A percentile compares a stretch with the other conserved stretches of the same genome.
Conservation (phyloP, 2,329 filamentous ascomycete genomes). For the Exophiala bonariae region DNA sequence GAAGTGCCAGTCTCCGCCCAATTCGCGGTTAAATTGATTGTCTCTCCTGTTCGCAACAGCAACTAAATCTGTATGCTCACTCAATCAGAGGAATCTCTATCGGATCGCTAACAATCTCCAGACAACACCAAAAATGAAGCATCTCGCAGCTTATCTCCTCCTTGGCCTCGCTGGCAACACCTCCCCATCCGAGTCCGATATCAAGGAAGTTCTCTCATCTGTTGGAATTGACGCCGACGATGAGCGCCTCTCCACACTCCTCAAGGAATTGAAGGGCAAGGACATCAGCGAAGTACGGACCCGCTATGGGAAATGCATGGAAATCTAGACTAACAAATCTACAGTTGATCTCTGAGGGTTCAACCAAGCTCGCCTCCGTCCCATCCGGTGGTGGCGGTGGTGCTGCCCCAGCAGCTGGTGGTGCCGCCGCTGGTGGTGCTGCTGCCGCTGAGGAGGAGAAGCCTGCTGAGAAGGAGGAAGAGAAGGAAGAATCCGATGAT, state of each 20-base stretch:
- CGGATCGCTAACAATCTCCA: no score
- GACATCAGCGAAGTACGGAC: constrained; percentile 76
- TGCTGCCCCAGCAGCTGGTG: constrained; percentile 57
- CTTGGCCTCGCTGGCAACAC: constrained; percentile 90
- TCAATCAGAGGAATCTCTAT: background rate
- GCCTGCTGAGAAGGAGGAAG: constrained; percentile 89
- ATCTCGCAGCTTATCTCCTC: constrained; percentile 98
- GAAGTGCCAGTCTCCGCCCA: constrained; percentile 99
- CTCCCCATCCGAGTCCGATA: constrained; percentile 78
- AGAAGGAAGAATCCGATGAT: constrained; percentile 74
- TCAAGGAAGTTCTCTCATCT: constrained; percentile 86
- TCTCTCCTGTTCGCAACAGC: constrained; percentile 55
- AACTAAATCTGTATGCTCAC: constrained; percentile 21
- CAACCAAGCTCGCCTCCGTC: constrained; percentile 94
- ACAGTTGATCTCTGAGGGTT: constrained; percentile 88
- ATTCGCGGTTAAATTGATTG: constrained; percentile 99
- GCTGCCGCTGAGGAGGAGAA: constrained; percentile 88
- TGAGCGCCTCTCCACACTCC: constrained; percentile 84
- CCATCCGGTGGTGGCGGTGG: constrained; percentile 83
- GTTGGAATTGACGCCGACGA: constrained; percentile 93
- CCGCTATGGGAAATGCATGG: constrained; percentile 27
- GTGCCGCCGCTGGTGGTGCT: constrained; percentile 67
- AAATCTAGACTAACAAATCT: constrained; percentile 24
- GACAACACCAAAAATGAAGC: constrained; percentile 80
- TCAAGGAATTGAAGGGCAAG: constrained; percentile 70